Evolutionary conservation across 2,329 filamentous ascomycete genomes (phyloP).

Genomic region (Penicillium sp.): DNA sequence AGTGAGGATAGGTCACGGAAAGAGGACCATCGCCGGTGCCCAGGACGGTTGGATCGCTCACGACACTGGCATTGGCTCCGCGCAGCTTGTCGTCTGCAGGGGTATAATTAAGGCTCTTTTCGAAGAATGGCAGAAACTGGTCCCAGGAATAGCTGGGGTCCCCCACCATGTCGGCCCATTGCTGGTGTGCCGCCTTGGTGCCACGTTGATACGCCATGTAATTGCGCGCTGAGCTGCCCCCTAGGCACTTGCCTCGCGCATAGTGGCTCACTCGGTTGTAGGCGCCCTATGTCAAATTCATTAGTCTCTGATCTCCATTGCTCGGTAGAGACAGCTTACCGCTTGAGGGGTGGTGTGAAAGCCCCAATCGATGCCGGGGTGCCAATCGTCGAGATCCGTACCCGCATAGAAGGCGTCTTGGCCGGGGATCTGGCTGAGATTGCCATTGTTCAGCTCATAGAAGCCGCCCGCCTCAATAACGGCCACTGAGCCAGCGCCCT

Average conservation of each 20-base stretch:
- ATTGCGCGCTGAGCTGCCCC: background rate
- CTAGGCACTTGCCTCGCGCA: background rate
- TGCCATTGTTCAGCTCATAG: background rate
- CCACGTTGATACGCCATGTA: background rate
- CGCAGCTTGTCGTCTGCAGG: background rate
- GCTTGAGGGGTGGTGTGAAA: background rate
- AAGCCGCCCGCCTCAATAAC: background rate
- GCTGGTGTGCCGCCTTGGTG: background rate
- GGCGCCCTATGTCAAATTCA: background rate
- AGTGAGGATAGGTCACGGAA: background rate
- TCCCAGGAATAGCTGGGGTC: background rate
- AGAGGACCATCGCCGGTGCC: background rate
- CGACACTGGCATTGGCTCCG: background rate
- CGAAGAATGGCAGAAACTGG: background rate
- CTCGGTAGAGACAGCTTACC: background rate
- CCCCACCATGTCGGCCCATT: background rate
- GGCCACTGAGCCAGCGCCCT: background rate
- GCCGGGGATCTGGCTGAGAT: background rate
- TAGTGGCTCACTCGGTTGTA: background rate
- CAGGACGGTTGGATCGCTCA: background rate
- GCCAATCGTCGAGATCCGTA: background rate
- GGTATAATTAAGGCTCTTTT: background rate
- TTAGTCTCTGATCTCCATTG: background rate
- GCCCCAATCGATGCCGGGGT: background rate
- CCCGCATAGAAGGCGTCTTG: background rate